These are phyloP conservation scores for Auriscalpium vulgare DNA, from an alignment of 768 basidiomycete genomes.

Conservation along the genomic window DNA sequence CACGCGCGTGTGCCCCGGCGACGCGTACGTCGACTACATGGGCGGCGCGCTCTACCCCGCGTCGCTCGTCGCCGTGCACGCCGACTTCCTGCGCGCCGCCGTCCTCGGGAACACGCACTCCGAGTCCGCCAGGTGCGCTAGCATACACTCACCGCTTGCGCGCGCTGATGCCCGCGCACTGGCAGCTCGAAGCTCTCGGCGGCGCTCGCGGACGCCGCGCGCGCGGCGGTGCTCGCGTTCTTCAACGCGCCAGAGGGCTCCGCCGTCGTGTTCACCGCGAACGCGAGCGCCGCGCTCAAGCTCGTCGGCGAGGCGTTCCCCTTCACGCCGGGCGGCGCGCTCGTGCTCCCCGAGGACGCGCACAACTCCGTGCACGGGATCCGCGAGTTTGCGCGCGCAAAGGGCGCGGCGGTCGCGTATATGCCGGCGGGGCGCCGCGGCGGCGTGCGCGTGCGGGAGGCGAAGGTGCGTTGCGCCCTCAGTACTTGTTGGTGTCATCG, in stretches of 20 bases:
- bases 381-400: conserved; percentile 54
- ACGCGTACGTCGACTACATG: conserved; percentile 85
- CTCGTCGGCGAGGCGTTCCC: conserved; percentile 78
- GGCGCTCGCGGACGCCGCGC: conserved; percentile 58
- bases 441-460: conserved; percentile 48
- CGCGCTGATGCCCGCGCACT: background rate
- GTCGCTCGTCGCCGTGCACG: conserved; percentile 62
- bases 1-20: conserved; percentile 33
- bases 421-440: conserved; percentile 56
- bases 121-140: conserved; percentile 62
- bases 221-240: conserved; percentile 65
- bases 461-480: conserved; percentile 41
- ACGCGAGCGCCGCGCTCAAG: conserved; percentile 74
- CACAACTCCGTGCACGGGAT: conserved; percentile 85
- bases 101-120: conserved; percentile 84
- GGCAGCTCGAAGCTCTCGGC: conserved; percentile 65
- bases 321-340: conserved; percentile 47
- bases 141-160: background rate
- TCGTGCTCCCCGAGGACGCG: conserved; percentile 68
- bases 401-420: conserved; percentile 54
- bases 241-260: conserved; percentile 72
- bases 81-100: conserved; percentile 55
- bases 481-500: background rate
- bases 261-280: conserved; percentile 75
- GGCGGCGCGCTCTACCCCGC: conserved; percentile 77